Evolutionary conservation across 2,329 filamentous ascomycete genomes (phyloP).

Genomic region (Dactylellina cionopaga): DNA sequence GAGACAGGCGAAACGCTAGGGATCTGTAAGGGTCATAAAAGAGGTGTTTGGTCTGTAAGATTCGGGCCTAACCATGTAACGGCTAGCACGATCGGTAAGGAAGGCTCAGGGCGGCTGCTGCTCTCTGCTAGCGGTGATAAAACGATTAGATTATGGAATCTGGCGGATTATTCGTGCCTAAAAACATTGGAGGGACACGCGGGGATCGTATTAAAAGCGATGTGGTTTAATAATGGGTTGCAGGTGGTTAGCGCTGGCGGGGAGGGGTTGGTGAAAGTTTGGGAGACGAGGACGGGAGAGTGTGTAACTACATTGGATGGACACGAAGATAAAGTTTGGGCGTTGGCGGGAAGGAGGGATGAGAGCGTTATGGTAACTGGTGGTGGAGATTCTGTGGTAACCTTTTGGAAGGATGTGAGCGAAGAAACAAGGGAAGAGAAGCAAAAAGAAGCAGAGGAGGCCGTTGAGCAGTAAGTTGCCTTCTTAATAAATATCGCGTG

Average conservation of each 20-base stretch:
- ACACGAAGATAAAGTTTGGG: conserved; percentile 76
- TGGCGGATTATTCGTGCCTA: conserved; percentile 90
- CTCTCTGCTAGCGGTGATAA: conserved; percentile 95
- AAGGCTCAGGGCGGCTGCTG: conserved; percentile 76
- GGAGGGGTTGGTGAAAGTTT: conserved; percentile 95
- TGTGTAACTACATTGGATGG: conserved; percentile 91
- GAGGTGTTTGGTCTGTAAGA: conserved; percentile 94
- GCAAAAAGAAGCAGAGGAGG: conserved; percentile 68
- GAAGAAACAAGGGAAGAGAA: conserved; percentile 76
- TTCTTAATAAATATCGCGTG: not conserved
- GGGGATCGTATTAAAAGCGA: conserved; percentile 91
- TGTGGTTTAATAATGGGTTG: conserved; percentile 78
- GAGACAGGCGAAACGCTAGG: conserved; percentile 90
- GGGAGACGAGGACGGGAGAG: conserved; percentile 88
- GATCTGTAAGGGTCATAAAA: conserved; percentile 88
- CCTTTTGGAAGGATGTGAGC: conserved; percentile 95
- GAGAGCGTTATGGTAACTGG: conserved; percentile 78
- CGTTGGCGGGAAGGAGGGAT: conserved; percentile 58
- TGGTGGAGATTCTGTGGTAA: conserved; percentile 89
- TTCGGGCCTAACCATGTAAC: conserved; percentile 80
- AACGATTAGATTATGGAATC: conserved; percentile 92
- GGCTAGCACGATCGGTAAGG: conserved; percentile 73
- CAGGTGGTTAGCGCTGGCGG: conserved; percentile 84
- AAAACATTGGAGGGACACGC: conserved; percentile 96
- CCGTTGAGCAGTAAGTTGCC: conserved; percentile 75